These are phyloP conservation scores for Nemania serpens DNA, from an alignment of 2,329 filamentous ascomycete genomes.

Conservation along the genomic window DNA sequence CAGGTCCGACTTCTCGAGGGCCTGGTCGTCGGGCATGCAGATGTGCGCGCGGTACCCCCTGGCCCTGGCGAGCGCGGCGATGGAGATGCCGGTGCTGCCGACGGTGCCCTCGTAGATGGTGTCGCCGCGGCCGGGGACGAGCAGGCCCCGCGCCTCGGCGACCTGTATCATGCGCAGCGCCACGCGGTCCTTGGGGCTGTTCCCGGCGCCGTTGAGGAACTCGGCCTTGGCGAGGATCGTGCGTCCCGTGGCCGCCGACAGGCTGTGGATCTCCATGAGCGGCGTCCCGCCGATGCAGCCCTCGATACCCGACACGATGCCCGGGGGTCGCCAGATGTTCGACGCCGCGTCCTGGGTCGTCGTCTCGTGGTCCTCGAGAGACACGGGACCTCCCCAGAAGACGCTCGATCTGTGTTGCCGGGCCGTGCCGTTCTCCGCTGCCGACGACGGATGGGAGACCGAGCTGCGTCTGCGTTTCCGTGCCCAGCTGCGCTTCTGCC, in stretches of 20 bases:
- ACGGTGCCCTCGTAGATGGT: constrained; percentile 98
- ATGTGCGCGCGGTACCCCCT: constrained; percentile 92
- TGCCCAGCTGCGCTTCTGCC: constrained; percentile 47
- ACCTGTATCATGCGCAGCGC: constrained; percentile 85
- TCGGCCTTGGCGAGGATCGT: constrained; percentile 93
- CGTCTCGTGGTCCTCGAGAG: constrained; percentile 61
- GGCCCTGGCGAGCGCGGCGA: constrained; percentile 86
- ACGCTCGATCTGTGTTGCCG: constrained; percentile 48
- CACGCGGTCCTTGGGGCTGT: constrained; percentile 93
- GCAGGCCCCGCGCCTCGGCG: constrained; percentile 77
- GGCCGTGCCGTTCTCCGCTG: background rate
- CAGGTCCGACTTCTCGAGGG: constrained; percentile 84
- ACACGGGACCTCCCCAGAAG: constrained; percentile 54
- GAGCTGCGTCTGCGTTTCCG: constrained; percentile 14
- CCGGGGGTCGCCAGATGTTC: constrained; percentile 32
- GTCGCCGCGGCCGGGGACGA: constrained; percentile 82
- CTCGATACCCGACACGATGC: constrained; percentile 79
- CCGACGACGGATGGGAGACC: constrained; percentile 14
- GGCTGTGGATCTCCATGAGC: constrained; percentile 80
- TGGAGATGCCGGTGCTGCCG: constrained; percentile 92
- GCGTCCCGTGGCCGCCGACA: constrained; percentile 86
- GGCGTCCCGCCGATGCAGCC: constrained; percentile 93
- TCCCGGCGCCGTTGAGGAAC: constrained; percentile 93
- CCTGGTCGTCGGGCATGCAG: constrained; percentile 95
- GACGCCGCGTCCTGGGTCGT: constrained; percentile 15